These are phyloP conservation scores for Alternaria tenuissima DNA, from an alignment of 2,329 filamentous ascomycete genomes.

Conservation along the genomic window DNA sequence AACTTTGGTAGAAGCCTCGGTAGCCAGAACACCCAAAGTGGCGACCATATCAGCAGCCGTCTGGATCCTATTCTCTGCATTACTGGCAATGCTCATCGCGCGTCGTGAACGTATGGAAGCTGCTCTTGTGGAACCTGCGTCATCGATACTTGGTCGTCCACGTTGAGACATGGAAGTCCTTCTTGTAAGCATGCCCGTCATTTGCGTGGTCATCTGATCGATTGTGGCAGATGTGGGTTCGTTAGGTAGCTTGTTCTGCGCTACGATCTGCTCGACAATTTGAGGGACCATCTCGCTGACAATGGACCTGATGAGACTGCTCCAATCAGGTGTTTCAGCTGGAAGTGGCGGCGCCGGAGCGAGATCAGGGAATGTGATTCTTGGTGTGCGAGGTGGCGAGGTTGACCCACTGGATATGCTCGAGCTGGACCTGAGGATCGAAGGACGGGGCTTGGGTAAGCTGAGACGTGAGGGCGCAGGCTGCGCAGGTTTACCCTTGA, in stretches of 20 bases:
- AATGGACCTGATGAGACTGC: constrained; percentile 40
- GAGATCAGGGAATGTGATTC: constrained; percentile 21
- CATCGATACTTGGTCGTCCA: constrained; percentile 36
- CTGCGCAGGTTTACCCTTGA: constrained; percentile 23
- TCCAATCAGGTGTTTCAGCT: constrained; percentile 35
- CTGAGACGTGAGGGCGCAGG: constrained; percentile 1
- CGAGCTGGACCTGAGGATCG: constrained; percentile 13
- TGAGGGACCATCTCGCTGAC: constrained; percentile 46
- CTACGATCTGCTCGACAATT: constrained; percentile 42
- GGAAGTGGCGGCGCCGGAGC: constrained; percentile 4
- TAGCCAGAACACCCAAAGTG: constrained; percentile 41
- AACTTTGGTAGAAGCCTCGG: constrained; percentile 36
- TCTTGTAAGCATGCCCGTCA: constrained; percentile 39
- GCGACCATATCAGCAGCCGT: constrained; percentile 47
- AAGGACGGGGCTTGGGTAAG: constrained; percentile 11
- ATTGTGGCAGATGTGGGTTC: constrained; percentile 32
- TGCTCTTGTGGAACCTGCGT: constrained; percentile 9
- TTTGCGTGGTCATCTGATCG: constrained; percentile 41
- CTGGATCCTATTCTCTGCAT: constrained; percentile 41
- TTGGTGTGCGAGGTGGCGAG: constrained; percentile 29
- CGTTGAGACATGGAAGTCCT: constrained; percentile 36
- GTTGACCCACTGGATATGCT: constrained; percentile 17
- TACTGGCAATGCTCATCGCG: constrained; percentile 37
- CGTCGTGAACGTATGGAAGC: constrained; percentile 35
- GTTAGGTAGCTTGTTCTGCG: constrained; percentile 35